phyloP scores from a whole-genome alignment of 2,329 filamentous ascomycete genomes.

The Alternaria angustiovoidea region DNA sequence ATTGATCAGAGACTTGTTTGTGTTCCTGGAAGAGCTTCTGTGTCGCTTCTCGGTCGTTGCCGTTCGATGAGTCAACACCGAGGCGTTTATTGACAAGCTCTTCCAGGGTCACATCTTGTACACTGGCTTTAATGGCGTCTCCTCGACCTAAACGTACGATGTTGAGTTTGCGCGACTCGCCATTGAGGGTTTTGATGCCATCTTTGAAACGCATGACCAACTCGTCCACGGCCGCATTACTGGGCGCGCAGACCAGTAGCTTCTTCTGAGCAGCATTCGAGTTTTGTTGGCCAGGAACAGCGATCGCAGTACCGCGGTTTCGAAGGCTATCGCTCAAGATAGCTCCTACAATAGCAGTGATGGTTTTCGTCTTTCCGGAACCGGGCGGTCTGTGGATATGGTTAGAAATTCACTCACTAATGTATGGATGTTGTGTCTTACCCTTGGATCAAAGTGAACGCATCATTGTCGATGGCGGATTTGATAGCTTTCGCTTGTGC shows the following conservation, averaged over 20 bases:
- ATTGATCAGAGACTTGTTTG: conserved; percentile 67
- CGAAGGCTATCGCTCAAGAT: conserved; percentile 71
- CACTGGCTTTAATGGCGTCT: conserved; percentile 89
- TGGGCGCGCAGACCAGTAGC: conserved; percentile 94
- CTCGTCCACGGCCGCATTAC: conserved; percentile 97
- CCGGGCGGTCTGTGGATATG: conserved; percentile 74
- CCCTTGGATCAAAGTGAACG: conserved; percentile 95
- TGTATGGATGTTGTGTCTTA: conserved; percentile 44
- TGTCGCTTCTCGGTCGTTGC: conserved; percentile 59
- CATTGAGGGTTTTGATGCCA: conserved; percentile 80
- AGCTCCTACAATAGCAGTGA: conserved; percentile 92
- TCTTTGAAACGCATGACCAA: conserved; percentile 89
- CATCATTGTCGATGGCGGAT: conserved; percentile 93
- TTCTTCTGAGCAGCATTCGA: conserved; percentile 71
- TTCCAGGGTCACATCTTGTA: conserved; percentile 91
- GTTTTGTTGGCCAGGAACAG: conserved; percentile 46
- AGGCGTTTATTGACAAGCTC: conserved; percentile 84
- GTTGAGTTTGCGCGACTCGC: conserved; percentile 77
- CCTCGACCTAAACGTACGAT: conserved; percentile 89
- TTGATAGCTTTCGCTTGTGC: conserved; percentile 92
- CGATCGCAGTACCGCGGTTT: conserved; percentile 57
- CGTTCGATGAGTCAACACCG: conserved; percentile 51
- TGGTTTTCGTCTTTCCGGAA: conserved; percentile 98
- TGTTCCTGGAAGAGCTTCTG: conserved; percentile 75
- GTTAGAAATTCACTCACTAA: conserved; percentile 26